Evolutionary conservation across 768 basidiomycete species (phyloP).

Genomic region (Glaciozyma martinii): DNA sequence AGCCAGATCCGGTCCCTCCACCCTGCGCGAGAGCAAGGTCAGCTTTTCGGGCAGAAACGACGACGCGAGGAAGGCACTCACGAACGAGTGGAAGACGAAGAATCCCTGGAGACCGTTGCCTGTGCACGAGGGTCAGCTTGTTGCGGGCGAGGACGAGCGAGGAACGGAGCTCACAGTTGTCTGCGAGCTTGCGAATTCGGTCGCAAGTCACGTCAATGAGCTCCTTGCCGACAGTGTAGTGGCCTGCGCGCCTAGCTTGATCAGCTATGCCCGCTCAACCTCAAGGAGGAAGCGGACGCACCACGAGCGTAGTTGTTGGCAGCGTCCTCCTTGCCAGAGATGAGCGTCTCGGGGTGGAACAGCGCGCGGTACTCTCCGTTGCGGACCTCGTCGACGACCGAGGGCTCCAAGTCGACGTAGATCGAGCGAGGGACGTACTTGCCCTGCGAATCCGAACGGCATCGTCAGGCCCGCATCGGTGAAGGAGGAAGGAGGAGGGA

Average conservation of each 20-base stretch:
- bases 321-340: conserved; percentile 98
- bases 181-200: conserved; percentile 88
- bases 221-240: conserved; percentile 98
- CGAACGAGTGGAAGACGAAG: conserved; percentile 99
- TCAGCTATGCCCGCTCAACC: too few relatives aligned
- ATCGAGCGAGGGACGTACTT: conserved; percentile 76
- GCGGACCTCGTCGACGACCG: conserved; percentile 94
- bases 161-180: conserved; percentile 59
- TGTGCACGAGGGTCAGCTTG: too few relatives aligned
- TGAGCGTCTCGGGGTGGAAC: conserved; percentile 97
- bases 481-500: neutral
- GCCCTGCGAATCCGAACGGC: neutral
- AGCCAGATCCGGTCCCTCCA: conserved; percentile 98
- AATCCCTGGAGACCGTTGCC: conserved; percentile 83
- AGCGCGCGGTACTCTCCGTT: conserved; percentile 83
- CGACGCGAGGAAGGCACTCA: neutral
- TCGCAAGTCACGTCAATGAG: conserved; percentile 96
- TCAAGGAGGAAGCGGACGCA: too few relatives aligned
- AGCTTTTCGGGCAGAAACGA: neutral
- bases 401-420: conserved; percentile 84
- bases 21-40: conserved; percentile 42
- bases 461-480: neutral
- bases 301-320: conserved; percentile 94
- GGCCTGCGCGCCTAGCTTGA: too few relatives aligned
- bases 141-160: too few relatives aligned